A percentile compares a stretch with the other conserved stretches of the same genome.
Conservation (phyloP, 768 basidiomycete species). For the Pholiota microspora region DNA sequence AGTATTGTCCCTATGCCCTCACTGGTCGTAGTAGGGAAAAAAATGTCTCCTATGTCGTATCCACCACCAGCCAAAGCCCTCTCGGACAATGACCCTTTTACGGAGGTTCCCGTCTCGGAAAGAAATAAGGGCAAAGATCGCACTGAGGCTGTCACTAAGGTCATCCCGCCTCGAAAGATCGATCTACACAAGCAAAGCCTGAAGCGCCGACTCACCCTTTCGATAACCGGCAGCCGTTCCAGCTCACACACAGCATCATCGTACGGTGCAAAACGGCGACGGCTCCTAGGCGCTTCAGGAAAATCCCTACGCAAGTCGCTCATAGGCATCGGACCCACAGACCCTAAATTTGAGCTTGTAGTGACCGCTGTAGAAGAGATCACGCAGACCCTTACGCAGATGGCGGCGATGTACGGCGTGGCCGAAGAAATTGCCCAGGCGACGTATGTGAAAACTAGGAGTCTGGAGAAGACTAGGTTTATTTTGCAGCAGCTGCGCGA, state of each 20-base stretch:
- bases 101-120: background rate
- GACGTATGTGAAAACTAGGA: conserved; percentile 10
- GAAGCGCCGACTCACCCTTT: conserved; percentile 4
- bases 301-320: background rate
- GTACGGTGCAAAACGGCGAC: background rate
- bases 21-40: too few species aligned
- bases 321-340: background rate
- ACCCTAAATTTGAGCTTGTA: conserved; percentile 1
- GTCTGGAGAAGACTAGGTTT: conserved; percentile 11
- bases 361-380: conserved; percentile 10
- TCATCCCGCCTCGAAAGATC: conserved; percentile 11
- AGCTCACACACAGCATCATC: conserved; percentile 2
- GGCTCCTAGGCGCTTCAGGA: too few species aligned
- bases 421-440: conserved; percentile 10
- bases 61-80: background rate
- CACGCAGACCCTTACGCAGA: background rate
- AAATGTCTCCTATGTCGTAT: background rate
- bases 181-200: conserved; percentile 15
- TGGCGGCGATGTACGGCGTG: conserved; percentile 14
- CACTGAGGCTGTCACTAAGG: conserved; percentile 1
- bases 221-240: background rate
- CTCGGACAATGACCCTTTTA: conserved; percentile 16
- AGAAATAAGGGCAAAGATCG: conserved; percentile 13
- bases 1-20: background rate
- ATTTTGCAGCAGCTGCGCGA: conserved; percentile 3